These are phyloP conservation scores for Chalciporus sp. DNA, from an alignment of 1,284 basidiomycete species.

Conservation along the genomic window DNA sequence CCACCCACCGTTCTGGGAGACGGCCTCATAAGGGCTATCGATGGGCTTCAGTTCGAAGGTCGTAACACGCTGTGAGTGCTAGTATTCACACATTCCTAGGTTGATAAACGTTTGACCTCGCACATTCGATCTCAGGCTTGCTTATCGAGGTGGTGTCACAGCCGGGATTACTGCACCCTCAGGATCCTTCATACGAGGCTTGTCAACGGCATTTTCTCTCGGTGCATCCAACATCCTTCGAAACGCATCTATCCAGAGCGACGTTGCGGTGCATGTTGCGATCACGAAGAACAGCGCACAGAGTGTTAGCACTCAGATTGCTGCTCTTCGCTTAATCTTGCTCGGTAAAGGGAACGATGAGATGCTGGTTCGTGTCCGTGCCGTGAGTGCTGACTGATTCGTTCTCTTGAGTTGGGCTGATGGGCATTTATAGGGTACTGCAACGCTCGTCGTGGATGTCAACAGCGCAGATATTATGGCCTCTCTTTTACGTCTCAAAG, in stretches of 20 bases:
- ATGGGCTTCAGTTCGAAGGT: conserved; percentile 72
- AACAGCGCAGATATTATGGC: conserved; percentile 80
- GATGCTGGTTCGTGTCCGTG: conserved; percentile 59
- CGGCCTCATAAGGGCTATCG: conserved; percentile 60
- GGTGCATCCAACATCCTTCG: conserved; percentile 66
- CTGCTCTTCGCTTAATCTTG: conserved; percentile 60
- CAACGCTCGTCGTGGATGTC: conserved; percentile 68
- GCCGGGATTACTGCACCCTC: conserved; percentile 59
- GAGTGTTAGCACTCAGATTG: conserved; percentile 75
- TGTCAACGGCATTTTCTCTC: conserved; percentile 68
- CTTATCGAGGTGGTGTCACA: conserved; percentile 67
- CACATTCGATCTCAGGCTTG: conserved; percentile 41
- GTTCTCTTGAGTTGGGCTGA: neutral
- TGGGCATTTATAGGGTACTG: conserved; percentile 42
- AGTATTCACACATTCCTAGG: conserved; percentile 8
- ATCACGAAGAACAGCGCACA: conserved; percentile 46
- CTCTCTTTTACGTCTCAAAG: conserved; percentile 71
- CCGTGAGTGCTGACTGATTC: conserved; percentile 41
- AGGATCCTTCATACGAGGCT: conserved; percentile 61
- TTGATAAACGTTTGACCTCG: conserved; percentile 2
- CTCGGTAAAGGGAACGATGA: conserved; percentile 53
- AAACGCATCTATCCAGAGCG: conserved; percentile 66
- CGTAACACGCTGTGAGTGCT: conserved; percentile 66
- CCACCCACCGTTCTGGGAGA: conserved; percentile 51
- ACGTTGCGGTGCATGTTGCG: conserved; percentile 72